phyloP scores from a whole-genome alignment of 768 basidiomycete species.

The Agaricus sinodeliciosus region DNA sequence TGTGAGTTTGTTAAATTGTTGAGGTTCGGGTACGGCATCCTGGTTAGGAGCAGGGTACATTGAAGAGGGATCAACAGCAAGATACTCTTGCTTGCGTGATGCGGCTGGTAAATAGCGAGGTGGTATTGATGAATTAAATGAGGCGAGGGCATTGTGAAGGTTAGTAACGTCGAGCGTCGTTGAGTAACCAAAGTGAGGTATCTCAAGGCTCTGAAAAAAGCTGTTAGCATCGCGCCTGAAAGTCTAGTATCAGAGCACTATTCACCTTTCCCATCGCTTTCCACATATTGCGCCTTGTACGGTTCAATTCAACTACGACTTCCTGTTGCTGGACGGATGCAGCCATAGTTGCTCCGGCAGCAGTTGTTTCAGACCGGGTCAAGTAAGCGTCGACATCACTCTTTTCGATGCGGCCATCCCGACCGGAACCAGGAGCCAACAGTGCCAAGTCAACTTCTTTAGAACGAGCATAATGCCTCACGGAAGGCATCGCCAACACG shows the following conservation, averaged over 20 bases:
- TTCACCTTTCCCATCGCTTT: slow-evolving; percentile 80
- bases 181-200: slow-evolving; percentile 84
- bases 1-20: slow-evolving; percentile 61
- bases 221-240: background rate
- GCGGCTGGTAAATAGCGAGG: slow-evolving; percentile 33
- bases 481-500: slow-evolving; percentile 68
- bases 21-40: slow-evolving; percentile 39
- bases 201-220: slow-evolving; percentile 60
- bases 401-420: slow-evolving; percentile 69
- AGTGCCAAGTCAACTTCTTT: slow-evolving; percentile 51
- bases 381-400: slow-evolving; percentile 65
- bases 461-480: slow-evolving; percentile 70
- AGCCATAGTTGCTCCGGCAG: slow-evolving; percentile 10
- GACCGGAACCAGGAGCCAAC: slow-evolving; percentile 65
- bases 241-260: background rate
- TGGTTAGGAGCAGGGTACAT: slow-evolving; percentile 32
- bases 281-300: slow-evolving; percentile 83
- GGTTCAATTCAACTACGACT: slow-evolving; percentile 60
- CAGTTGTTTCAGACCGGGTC: slow-evolving; percentile 13
- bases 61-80: slow-evolving; percentile 31
- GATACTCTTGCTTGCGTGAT: slow-evolving; percentile 12
- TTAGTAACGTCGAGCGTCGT: slow-evolving; percentile 71
- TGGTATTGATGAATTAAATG: slow-evolving; percentile 67
- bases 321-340: slow-evolving; percentile 30
- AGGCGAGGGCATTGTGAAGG: slow-evolving; percentile 54